phyloP scores from a whole-genome alignment of 768 basidiomycete species.

The Imleria badia region DNA sequence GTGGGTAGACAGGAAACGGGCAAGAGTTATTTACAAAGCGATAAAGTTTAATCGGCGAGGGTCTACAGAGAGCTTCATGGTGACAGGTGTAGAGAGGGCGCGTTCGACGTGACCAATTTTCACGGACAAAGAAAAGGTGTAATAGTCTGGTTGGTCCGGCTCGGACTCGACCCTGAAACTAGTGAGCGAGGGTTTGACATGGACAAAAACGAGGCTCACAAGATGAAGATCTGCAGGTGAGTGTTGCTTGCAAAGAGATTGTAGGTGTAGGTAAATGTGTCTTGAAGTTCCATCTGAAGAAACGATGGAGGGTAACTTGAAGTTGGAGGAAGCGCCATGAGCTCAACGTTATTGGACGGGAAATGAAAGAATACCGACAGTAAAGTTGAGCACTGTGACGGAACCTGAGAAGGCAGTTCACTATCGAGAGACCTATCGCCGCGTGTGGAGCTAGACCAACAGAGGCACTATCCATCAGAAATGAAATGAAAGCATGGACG shows the following conservation, averaged over 20 bases:
- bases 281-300: conserved; percentile 22
- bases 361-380: conserved; percentile 13
- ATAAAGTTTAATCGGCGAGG: conserved; percentile 57
- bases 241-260: conserved; percentile 43
- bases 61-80: conserved; percentile 48
- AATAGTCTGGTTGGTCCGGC: conserved; percentile 33
- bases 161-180: conserved; percentile 31
- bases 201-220: conserved; percentile 37
- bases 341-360: background rate
- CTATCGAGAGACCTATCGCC: conserved; percentile 3
- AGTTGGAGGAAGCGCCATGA: conserved; percentile 12
- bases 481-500: background rate
- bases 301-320: conserved; percentile 22
- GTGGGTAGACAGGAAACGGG: background rate
- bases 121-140: conserved; percentile 53
- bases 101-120: conserved; percentile 58
- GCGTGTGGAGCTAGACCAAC: background rate
- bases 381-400: background rate
- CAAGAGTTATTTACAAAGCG: conserved; percentile 51
- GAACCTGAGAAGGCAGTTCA: conserved; percentile 10
- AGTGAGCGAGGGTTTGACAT: conserved; percentile 3
- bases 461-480: background rate
- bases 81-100: conserved; percentile 46
- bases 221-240: conserved; percentile 49
- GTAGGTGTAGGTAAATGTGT: conserved; percentile 44